These are phyloP conservation scores for Saraca asoca DNA, from an alignment of 331 rosid genomes.

Conservation along the genomic window DNA sequence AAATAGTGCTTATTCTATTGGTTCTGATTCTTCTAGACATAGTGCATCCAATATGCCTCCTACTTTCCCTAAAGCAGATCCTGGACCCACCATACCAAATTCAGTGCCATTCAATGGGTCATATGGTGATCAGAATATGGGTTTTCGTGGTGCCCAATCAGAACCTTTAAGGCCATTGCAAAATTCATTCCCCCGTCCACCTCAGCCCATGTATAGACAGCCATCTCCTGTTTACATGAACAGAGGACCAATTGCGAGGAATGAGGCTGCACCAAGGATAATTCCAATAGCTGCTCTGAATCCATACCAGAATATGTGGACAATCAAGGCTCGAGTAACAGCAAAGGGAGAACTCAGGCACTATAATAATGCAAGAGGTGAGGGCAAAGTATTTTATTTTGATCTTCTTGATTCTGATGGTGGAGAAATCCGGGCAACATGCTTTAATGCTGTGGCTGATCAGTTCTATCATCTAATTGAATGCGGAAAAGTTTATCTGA, in stretches of 20 bases:
- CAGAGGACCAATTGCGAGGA: constrained; percentile 70
- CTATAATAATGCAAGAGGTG: constrained; percentile 76
- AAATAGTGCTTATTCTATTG: constrained; percentile 41
- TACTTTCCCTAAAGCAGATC: constrained; percentile 44
- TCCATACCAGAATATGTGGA: constrained; percentile 77
- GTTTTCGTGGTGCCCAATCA: constrained; percentile 46
- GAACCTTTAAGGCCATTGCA: constrained; percentile 52
- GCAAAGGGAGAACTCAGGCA: constrained; percentile 74
- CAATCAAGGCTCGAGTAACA: constrained; percentile 90
- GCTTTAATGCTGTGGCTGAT: constrained; percentile 86
- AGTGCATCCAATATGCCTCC: constrained; percentile 44
- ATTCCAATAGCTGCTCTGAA: constrained; percentile 77
- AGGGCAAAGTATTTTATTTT: constrained; percentile 86
- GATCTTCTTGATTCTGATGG: constrained; percentile 80
- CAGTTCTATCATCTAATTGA: constrained; percentile 70
- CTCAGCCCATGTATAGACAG: constrained; percentile 62
- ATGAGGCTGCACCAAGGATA: constrained; percentile 76
- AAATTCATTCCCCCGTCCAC: constrained; percentile 47
- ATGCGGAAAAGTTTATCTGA: constrained; percentile 67
- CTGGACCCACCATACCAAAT: constrained; percentile 42
- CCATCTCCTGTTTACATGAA: constrained; percentile 66
- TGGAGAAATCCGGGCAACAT: constrained; percentile 87
- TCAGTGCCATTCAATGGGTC: constrained; percentile 47
- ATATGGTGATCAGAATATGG: constrained; percentile 56
- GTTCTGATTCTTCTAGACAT: constrained; percentile 47